These are phyloP conservation scores for Starmera pachycereana DNA, from an alignment of 805 yeast species.

Conservation along the genomic window DNA sequence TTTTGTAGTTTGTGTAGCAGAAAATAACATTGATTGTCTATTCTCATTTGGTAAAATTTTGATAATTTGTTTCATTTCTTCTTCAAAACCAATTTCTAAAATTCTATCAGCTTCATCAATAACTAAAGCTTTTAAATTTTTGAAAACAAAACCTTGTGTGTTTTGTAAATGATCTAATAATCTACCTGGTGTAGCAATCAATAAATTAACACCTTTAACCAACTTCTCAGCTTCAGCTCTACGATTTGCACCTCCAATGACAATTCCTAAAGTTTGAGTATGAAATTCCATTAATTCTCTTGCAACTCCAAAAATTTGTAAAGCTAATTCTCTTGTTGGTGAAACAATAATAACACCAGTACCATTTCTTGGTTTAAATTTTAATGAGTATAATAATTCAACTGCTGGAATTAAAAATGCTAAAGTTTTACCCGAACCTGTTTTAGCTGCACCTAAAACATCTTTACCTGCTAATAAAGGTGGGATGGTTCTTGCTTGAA, in stretches of 20 bases:
- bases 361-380: constrained; percentile 96
- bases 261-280: constrained; percentile 91
- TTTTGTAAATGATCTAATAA: constrained; percentile 93
- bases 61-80: constrained; percentile 96
- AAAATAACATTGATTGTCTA: constrained; percentile 93
- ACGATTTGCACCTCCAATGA: constrained; percentile 97
- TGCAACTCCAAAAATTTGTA: constrained; percentile 97
- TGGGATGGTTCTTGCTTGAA: constrained; percentile 93
- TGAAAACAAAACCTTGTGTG: constrained; percentile 87
- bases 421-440: constrained; percentile 97
- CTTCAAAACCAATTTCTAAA: constrained; percentile 96
- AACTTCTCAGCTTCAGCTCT: constrained; percentile 95
- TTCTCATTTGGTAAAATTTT: constrained; percentile 86
- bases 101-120: constrained; percentile 99
- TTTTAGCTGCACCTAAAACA: constrained; percentile 98
- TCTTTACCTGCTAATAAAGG: constrained; percentile 95
- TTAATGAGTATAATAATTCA: constrained; percentile 79
- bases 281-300: constrained; percentile 78
- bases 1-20: constrained; percentile 99
- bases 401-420: constrained; percentile 95
- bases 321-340: constrained; percentile 95
- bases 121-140: constrained; percentile 85
- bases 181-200: constrained; percentile 98
- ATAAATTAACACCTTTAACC: constrained; percentile 83
- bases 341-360: constrained; percentile 94